These are phyloP conservation scores for Ashbya aceris DNA, from an alignment of 1,139 yeast genomes.

Conservation along the genomic window DNA sequence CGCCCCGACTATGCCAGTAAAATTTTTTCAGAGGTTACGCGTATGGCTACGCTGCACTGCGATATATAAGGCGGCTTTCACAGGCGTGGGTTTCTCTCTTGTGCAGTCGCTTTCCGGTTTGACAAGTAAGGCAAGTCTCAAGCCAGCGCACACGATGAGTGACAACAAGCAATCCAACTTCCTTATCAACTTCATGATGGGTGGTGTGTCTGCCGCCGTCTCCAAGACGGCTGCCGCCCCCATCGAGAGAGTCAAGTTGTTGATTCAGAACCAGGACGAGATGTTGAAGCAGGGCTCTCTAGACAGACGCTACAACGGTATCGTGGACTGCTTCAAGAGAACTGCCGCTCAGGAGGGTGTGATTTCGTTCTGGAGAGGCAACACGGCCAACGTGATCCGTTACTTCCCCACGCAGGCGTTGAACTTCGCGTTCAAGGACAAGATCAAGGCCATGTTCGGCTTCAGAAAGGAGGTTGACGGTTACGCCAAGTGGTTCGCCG, in stretches of 20 bases:
- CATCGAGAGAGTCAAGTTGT: slow-evolving; percentile 71
- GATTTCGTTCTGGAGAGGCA: slow-evolving; percentile 72
- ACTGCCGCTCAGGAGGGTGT: slow-evolving; percentile 66
- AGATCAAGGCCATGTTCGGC: slow-evolving; percentile 70
- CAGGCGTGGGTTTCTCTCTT: too few species aligned
- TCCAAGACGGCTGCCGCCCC: slow-evolving; percentile 81
- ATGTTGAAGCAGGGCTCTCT: slow-evolving; percentile 76
- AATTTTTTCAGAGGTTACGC: too few species aligned
- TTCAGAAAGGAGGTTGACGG: slow-evolving; percentile 52
- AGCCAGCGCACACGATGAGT: background rate
- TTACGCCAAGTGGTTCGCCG: slow-evolving; percentile 63
- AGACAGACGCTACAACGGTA: slow-evolving; percentile 57
- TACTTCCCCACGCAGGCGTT: slow-evolving; percentile 81
- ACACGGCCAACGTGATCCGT: slow-evolving; percentile 76
- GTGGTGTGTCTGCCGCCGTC: slow-evolving; percentile 81
- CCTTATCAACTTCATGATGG: slow-evolving; percentile 58
- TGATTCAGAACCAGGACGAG: slow-evolving; percentile 77
- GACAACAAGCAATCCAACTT: slow-evolving; percentile 28
- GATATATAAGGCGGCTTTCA: too few species aligned
- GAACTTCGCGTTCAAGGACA: slow-evolving; percentile 78
- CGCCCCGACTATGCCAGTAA: too few species aligned
- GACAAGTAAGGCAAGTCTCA: too few species aligned
- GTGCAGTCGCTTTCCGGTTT: too few species aligned
- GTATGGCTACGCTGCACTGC: too few species aligned
- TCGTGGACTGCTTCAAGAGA: slow-evolving; percentile 62